phyloP scores from a whole-genome alignment of 768 basidiomycete genomes.

The Pisolithus sp. region DNA sequence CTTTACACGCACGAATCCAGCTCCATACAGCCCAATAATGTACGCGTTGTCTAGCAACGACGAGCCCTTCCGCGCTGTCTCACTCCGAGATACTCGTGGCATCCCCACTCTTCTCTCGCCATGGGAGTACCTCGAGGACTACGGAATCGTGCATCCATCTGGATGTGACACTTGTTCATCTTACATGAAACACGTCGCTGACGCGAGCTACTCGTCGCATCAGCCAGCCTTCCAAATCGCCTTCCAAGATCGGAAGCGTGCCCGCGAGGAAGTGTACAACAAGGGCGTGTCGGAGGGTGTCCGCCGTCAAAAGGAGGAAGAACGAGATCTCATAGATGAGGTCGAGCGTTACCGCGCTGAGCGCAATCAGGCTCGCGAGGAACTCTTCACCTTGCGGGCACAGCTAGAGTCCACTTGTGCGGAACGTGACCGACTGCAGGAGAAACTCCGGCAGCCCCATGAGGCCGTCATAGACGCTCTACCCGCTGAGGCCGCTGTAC shows the following conservation, averaged over 20 bases:
- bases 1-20: slow-evolving; percentile 2
- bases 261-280: slow-evolving; percentile 33
- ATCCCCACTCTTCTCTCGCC: slow-evolving; percentile 29
- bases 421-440: slow-evolving; percentile 27
- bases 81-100: slow-evolving; percentile 26
- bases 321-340: slow-evolving; percentile 28
- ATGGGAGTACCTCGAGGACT: slow-evolving; percentile 36
- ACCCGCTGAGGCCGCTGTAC: slow-evolving; percentile 3
- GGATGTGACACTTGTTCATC: slow-evolving; percentile 33
- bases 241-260: slow-evolving; percentile 32
- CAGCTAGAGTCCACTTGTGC: slow-evolving; percentile 28
- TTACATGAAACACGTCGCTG: slow-evolving; percentile 37
- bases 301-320: slow-evolving; percentile 35
- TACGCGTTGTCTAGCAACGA: slow-evolving; percentile 28
- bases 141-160: slow-evolving; percentile 34
- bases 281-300: slow-evolving; percentile 36
- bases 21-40: slow-evolving; percentile 15
- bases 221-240: slow-evolving; percentile 37
- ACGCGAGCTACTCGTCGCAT: slow-evolving; percentile 32
- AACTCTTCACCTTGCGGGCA: slow-evolving; percentile 26
- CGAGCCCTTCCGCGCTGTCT: slow-evolving; percentile 22
- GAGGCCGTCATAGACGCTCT: slow-evolving; percentile 2
- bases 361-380: slow-evolving; percentile 31
- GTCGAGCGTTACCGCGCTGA: slow-evolving; percentile 30
- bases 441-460: slow-evolving; percentile 12